Evolutionary conservation across 306 rosid species (phyloP).

Genomic region (Castanea sativa): DNA sequence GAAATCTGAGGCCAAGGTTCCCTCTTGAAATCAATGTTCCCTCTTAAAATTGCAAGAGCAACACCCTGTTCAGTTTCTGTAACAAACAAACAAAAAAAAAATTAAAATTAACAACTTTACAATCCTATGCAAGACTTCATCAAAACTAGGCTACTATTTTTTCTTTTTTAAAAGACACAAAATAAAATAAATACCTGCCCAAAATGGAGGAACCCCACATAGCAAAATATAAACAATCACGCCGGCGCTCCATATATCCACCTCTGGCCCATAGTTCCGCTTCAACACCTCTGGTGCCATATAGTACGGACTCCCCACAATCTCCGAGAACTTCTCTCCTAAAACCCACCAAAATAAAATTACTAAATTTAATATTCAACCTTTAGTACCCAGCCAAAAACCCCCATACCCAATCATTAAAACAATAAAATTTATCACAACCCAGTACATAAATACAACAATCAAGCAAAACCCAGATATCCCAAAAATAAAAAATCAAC

Average conservation of each 20-base stretch:
- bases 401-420: not conserved
- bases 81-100: conserved; percentile 1
- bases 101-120: conserved; percentile 6
- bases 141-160: not conserved
- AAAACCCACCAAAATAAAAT: not conserved
- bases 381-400: not conserved
- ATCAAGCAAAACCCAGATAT: not conserved
- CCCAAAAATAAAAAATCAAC: not conserved
- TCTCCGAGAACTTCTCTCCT: conserved; percentile 80
- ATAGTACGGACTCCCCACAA: conserved; percentile 89
- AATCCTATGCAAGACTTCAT: conserved; percentile 2
- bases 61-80: conserved; percentile 94
- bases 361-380: not conserved
- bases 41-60: conserved; percentile 93
- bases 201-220: conserved; percentile 91
- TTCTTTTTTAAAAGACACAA: not conserved
- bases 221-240: conserved; percentile 78
- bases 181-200: conserved; percentile 60
- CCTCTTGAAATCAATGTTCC: conserved; percentile 95
- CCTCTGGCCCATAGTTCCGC: conserved; percentile 79
- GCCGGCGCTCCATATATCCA: conserved; percentile 88
- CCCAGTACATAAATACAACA: not conserved
- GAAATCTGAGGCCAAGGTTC: conserved; percentile 99
- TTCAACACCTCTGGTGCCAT: conserved; percentile 94
- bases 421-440: not conserved